Conservation (phyloP, 2,329 filamentous ascomycete species). For the Aspergillus sclerotialis region DNA sequence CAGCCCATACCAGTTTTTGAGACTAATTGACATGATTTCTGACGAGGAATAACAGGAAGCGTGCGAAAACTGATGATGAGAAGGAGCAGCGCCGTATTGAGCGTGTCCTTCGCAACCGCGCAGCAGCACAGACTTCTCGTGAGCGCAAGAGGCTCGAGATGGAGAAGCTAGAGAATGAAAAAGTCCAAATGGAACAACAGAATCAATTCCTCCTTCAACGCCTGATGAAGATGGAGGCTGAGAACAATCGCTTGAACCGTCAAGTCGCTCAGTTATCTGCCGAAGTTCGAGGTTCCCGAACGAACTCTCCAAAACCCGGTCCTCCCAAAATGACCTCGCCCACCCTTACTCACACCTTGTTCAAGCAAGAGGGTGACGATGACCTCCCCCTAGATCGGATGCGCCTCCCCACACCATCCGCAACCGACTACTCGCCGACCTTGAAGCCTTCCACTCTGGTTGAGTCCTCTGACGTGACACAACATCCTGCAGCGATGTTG, state of each 20-base stretch:
- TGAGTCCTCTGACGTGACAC: constrained; percentile 82
- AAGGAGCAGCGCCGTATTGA: constrained; percentile 98
- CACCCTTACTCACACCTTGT: constrained; percentile 33
- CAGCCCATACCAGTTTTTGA: constrained; percentile 1
- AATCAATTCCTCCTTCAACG: constrained; percentile 64
- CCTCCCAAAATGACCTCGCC: constrained; percentile 29
- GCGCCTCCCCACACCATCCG: constrained; percentile 32
- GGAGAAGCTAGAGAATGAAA: constrained; percentile 67
- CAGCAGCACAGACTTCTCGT: constrained; percentile 90
- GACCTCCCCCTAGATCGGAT: constrained; percentile 35
- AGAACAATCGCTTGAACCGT: constrained; percentile 44
- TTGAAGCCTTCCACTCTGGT: constrained; percentile 37
- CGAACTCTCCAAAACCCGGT: constrained; percentile 31
- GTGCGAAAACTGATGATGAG: constrained; percentile 96
- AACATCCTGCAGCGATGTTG: constrained; percentile 99
- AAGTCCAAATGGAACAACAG: constrained; percentile 58
- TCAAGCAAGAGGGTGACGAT: constrained; percentile 37
- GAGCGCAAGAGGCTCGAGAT: constrained; percentile 88
- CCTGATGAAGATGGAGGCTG: constrained; percentile 53
- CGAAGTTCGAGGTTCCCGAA: constrained; percentile 36
- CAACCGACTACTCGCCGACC: constrained; percentile 33
- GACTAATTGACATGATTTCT: constrained; percentile 8
- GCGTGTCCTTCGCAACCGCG: constrained; percentile 90
- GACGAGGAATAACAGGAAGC: too few species aligned
- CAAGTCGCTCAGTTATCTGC: constrained; percentile 46